Base-by-base conservation (phyloP, 306 rosid species). In the Crataegus laevigata region DNA sequence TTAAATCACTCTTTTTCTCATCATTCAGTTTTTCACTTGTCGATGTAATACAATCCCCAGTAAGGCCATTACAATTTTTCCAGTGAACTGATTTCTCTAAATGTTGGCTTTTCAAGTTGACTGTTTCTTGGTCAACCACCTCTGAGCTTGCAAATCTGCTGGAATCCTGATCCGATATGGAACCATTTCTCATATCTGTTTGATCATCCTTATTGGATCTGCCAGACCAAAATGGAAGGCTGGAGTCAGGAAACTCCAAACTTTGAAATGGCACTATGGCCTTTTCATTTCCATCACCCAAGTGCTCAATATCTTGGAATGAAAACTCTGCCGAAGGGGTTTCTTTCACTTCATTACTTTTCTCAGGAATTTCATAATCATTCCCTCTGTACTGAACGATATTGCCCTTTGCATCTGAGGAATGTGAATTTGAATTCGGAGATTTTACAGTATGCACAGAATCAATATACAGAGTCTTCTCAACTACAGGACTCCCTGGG, bases 391-490 rank as follows among this genome's bases (percentile, higher is more conserved):
- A 43, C 82, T 77, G 79, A 67, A 66, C 47, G 61, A 66, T 54
- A 70, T 66, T 47, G 29, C 78, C 79, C 60, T 66, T 81, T 79
- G 70, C 50, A 75, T 85, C 89, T 40, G 78, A 82, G 78, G 85
- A 81, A 80, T 71, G 55, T 80, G 93, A 78, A 76, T 51, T 80
- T 68, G 88, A 80, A 54, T 52, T 61, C 6, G 78, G 78, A 75
- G 90, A 80, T 75, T 80, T 85, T 7, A 73, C 72, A 63, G 77
- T 84, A 9, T 80, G 85, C 59, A 86, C 81, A 52, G 88, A 90
- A 75, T 94, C 99, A 8, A 94, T 69, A 78, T 89, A 82, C 24
- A 86, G 85, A 81, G 96, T 91, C 89, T 91, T 94, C 87, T 94
- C 98, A 79, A 70, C 84, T 57, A 77, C 73, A 54, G 86, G 88